These are phyloP conservation scores for Bretziella fagacearum DNA, from an alignment of 2,329 filamentous ascomycete genomes.

Conservation along the genomic window DNA sequence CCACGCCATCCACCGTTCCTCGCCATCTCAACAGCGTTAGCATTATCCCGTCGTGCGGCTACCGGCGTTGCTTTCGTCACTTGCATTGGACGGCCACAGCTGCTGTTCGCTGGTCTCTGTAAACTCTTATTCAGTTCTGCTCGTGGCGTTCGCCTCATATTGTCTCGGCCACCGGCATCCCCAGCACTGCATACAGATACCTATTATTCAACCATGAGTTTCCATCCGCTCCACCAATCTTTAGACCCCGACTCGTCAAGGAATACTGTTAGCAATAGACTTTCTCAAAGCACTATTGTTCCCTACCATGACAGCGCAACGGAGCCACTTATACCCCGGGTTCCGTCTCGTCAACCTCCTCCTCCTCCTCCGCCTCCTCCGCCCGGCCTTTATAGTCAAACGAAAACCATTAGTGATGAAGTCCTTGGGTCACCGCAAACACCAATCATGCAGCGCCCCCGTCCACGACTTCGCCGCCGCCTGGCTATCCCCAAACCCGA, in stretches of 20 bases:
- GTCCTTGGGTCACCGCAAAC: background rate
- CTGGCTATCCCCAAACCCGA: background rate
- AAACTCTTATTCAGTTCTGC: no score
- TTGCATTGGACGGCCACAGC: no score
- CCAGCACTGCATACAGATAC: background rate
- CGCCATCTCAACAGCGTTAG: no score
- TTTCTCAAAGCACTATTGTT: background rate
- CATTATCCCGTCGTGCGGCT: no score
- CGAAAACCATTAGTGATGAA: background rate
- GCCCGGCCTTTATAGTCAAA: no score
- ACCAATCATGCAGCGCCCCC: slow-evolving; percentile 9
- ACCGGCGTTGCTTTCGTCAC: no score
- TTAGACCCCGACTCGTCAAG: no score
- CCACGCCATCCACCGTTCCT: no score
- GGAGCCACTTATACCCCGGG: background rate
- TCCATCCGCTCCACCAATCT: background rate
- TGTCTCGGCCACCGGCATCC: background rate
- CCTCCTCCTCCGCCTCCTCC: background rate
- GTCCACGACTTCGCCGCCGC: background rate
- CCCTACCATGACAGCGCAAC: background rate
- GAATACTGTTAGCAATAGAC: no score
- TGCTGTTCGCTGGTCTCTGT: no score
- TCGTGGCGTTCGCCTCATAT: no score
- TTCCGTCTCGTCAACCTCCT: background rate
- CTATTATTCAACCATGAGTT: background rate